phyloP scores from a whole-genome alignment of 352 stramenopile species.

The Phytopythium litorale region DNA sequence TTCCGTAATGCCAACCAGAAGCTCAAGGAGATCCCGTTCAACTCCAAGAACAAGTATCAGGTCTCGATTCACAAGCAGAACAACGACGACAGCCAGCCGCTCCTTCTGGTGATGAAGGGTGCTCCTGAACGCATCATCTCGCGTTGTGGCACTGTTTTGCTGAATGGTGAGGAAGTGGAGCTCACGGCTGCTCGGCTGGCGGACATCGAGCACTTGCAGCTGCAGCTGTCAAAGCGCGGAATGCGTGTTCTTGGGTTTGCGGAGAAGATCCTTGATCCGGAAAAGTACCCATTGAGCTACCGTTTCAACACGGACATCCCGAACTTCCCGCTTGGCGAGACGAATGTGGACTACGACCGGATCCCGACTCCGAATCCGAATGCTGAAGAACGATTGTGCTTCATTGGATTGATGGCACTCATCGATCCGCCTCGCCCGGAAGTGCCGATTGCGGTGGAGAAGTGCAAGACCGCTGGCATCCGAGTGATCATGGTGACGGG shows the following conservation, averaged over 20 bases:
- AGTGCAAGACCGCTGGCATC: conserved; percentile 92
- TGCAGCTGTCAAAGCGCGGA: conserved; percentile 55
- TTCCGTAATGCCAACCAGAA: conserved; percentile 25
- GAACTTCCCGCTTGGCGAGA: conserved; percentile 82
- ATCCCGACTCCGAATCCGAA: conserved; percentile 57
- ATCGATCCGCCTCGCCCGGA: conserved; percentile 93
- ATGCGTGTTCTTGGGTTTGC: conserved; percentile 62
- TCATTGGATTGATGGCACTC: conserved; percentile 94
- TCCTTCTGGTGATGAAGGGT: conserved; percentile 93
- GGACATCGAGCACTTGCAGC: conserved; percentile 43
- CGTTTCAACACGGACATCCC: conserved; percentile 78
- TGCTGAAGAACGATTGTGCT: conserved; percentile 77
- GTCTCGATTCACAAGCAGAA: conserved; percentile 79
- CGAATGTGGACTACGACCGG: conserved; percentile 29
- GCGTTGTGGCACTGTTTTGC: conserved; percentile 85
- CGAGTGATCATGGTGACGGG: conserved; percentile 95
- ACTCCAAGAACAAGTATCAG: conserved; percentile 87
- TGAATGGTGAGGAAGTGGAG: conserved; percentile 40
- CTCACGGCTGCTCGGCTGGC: conserved; percentile 87
- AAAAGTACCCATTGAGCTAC: conserved; percentile 39
- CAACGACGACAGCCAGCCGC: conserved; percentile 56
- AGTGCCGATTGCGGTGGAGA: conserved; percentile 84
- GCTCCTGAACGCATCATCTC: conserved; percentile 94
- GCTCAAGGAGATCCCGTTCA: conserved; percentile 83
- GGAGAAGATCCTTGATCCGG: conserved; percentile 44